These are phyloP conservation scores for Arthroderma sp. DNA, from an alignment of 2,329 filamentous ascomycete genomes.

Conservation along the genomic window DNA sequence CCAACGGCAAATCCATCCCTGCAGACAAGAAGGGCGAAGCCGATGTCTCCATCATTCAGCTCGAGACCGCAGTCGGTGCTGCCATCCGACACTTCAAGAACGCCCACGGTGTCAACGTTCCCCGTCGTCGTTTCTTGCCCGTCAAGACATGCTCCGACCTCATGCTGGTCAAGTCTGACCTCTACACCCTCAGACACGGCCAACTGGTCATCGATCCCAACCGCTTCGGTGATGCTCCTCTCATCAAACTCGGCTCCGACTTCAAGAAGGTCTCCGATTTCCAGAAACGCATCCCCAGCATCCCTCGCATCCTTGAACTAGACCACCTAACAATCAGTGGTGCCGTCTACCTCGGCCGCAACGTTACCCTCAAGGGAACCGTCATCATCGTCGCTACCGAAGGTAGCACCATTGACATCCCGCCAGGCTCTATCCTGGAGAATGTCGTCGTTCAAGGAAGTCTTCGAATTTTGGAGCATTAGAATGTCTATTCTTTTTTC, in stretches of 20 bases:
- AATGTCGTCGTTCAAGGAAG: constrained; percentile 98
- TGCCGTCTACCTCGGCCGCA: constrained; percentile 89
- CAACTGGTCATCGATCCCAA: constrained; percentile 94
- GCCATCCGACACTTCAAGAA: constrained; percentile 98
- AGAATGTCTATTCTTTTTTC: constrained; percentile 16
- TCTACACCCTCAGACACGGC: constrained; percentile 97
- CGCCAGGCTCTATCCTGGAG: constrained; percentile 90
- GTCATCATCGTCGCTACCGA: constrained; percentile 98
- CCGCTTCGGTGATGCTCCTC: constrained; percentile 88
- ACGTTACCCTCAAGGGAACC: constrained; percentile 88
- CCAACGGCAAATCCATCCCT: constrained; percentile 96
- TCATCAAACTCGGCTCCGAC: constrained; percentile 97
- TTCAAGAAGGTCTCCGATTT: constrained; percentile 98
- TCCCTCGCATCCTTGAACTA: constrained; percentile 38
- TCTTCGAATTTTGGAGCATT: constrained; percentile 60
- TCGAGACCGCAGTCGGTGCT: constrained; percentile 95
- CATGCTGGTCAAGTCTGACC: constrained; percentile 98
- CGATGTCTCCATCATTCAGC: constrained; percentile 91
- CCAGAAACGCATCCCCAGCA: constrained; percentile 39
- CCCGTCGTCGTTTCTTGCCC: constrained; percentile 91
- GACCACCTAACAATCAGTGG: constrained; percentile 91
- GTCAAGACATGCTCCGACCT: constrained; percentile 99
- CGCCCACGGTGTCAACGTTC: constrained; percentile 97
- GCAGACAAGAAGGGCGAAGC: constrained; percentile 99
- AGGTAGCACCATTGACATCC: constrained; percentile 94